Percentiles rank a stretch among this genome's conserved stretches.
phyloP scores from a whole-genome alignment of 768 basidiomycete species.

The Boletellus ananiceps region DNA sequence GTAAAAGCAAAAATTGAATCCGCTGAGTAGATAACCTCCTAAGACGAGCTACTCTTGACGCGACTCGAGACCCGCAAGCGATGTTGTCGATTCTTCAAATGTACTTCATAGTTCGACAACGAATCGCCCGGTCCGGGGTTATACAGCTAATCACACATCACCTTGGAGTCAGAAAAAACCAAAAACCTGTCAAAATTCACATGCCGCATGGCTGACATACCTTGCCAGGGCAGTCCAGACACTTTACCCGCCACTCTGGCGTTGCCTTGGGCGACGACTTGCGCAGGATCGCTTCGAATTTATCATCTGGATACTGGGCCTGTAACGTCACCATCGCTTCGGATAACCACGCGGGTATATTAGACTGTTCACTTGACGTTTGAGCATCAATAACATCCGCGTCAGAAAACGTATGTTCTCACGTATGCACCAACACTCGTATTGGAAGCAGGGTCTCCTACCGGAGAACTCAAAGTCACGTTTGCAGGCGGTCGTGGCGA shows the following conservation, averaged over 20 bases:
- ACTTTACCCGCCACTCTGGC: constrained; percentile 89
- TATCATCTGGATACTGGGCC: constrained; percentile 72
- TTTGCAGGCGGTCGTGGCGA: constrained; percentile 17
- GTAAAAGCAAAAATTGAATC: background rate
- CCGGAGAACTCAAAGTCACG: constrained; percentile 18
- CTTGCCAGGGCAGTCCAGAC: constrained; percentile 91
- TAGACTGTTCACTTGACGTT: constrained; percentile 30
- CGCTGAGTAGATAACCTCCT: constrained; percentile 17
- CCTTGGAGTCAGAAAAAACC: background rate
- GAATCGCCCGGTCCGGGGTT: constrained; percentile 87
- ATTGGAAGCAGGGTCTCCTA: constrained; percentile 8
- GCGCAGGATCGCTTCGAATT: constrained; percentile 70
- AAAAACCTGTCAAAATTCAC: no score
- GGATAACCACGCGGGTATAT: constrained; percentile 67
- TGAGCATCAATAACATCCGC: constrained; percentile 32
- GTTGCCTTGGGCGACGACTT: constrained; percentile 50
- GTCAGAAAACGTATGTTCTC: constrained; percentile 18
- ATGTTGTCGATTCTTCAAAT: constrained; percentile 82
- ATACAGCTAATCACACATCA: constrained; percentile 61
- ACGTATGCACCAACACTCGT: constrained; percentile 25
- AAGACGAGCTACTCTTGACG: constrained; percentile 17
- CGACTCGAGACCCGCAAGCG: constrained; percentile 69
- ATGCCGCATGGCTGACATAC: constrained; percentile 32
- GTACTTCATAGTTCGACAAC: constrained; percentile 86
- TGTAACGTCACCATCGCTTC: constrained; percentile 64